phyloP scores from a whole-genome alignment of 2,329 filamentous ascomycete species.

The Paecilomyces formosus region DNA sequence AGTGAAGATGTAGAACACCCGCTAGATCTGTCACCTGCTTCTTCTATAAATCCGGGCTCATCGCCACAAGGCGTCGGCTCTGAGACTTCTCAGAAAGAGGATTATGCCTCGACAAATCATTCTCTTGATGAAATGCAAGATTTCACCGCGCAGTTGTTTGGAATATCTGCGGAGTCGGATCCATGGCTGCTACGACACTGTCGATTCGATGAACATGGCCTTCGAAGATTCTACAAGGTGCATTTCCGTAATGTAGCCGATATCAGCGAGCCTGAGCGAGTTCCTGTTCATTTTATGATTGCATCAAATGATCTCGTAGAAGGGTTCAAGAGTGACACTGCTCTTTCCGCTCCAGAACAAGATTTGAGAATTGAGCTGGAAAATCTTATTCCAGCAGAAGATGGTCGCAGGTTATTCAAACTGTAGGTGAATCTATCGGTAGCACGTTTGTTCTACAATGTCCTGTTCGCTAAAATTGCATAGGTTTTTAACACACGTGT shows the following conservation, averaged over 20 bases:
- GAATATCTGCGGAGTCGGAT: slow-evolving; percentile 26
- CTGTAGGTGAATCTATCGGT: background rate
- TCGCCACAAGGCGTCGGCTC: background rate
- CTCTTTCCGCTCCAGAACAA: background rate
- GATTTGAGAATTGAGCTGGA: slow-evolving; percentile 5
- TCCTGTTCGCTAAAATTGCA: background rate
- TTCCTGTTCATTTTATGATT: slow-evolving; percentile 19
- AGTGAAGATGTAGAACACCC: slow-evolving; percentile 11
- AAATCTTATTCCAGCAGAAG: background rate
- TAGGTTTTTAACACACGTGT: slow-evolving; percentile 23
- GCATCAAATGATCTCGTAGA: slow-evolving; percentile 3
- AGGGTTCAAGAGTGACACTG: slow-evolving; percentile 2
- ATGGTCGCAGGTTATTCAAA: background rate
- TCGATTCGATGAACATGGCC: slow-evolving; percentile 28
- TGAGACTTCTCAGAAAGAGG: background rate
- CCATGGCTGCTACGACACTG: slow-evolving; percentile 30
- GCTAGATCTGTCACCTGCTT: slow-evolving; percentile 2
- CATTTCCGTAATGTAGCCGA: slow-evolving; percentile 32
- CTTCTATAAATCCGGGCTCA: slow-evolving; percentile 16
- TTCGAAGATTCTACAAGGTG: slow-evolving; percentile 27
- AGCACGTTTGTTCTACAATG: background rate
- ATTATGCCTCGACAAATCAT: background rate
- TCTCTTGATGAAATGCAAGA: slow-evolving; percentile 10
- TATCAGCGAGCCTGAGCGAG: slow-evolving; percentile 24
- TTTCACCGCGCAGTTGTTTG: slow-evolving; percentile 22